These are phyloP conservation scores for Basipetospora chlamydospora DNA, from an alignment of 2,329 filamentous ascomycete genomes.

Conservation along the genomic window DNA sequence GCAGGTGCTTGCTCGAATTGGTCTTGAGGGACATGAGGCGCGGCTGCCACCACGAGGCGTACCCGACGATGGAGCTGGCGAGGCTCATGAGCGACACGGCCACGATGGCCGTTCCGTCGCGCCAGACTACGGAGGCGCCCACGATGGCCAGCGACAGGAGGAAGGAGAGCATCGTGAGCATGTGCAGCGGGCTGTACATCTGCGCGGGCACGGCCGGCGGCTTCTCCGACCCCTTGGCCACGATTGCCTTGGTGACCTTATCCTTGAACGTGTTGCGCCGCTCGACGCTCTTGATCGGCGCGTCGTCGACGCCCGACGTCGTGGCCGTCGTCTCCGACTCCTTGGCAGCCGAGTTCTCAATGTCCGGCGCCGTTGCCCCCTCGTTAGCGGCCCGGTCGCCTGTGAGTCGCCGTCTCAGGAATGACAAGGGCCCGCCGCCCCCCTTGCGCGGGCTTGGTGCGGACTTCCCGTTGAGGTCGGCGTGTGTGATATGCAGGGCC, in stretches of 20 bases:
- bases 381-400: no score
- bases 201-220: slow-evolving; percentile 29
- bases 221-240: slow-evolving; percentile 21
- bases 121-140: slow-evolving; percentile 27
- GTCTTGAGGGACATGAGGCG: slow-evolving; percentile 32
- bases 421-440: no score
- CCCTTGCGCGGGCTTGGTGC: no score
- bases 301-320: slow-evolving; percentile 3
- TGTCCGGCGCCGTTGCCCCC: background rate
- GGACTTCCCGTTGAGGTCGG: slow-evolving; percentile 12
- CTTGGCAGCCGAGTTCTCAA: background rate
- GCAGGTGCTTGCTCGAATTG: slow-evolving; percentile 19
- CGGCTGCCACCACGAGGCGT: slow-evolving; percentile 43
- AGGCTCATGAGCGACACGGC: slow-evolving; percentile 37
- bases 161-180: slow-evolving; percentile 36
- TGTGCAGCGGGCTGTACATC: slow-evolving; percentile 35
- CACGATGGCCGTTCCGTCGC: slow-evolving; percentile 20
- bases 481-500: slow-evolving; percentile 36
- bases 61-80: slow-evolving; percentile 38
- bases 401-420: no score
- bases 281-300: slow-evolving; percentile 11
- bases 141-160: slow-evolving; percentile 20
- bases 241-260: slow-evolving; percentile 25
- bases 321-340: slow-evolving; percentile 6
- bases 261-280: slow-evolving; percentile 23